Evolutionary conservation across 2,329 filamentous ascomycete species (phyloP), one percentile per base, ranked within the genome.

Genomic region (Aspergillus melleus): DNA sequence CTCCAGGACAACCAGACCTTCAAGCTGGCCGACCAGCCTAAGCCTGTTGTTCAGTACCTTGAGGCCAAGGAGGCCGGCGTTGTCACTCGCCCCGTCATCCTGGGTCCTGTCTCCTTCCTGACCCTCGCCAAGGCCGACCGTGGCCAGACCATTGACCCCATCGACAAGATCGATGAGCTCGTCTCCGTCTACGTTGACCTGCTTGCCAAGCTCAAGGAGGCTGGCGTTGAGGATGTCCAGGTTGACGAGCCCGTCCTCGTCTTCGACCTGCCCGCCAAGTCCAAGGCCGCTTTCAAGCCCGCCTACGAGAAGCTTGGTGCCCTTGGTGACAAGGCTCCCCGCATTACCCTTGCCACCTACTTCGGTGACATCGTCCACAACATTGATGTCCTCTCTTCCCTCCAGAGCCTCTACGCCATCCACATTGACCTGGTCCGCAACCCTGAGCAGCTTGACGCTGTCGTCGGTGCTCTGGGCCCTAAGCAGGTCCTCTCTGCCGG

Each of bases 341-440:
- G 94, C 79, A 81, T 98, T 61, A 87, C 95, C 72, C 86, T 99
- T 74, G 90, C 95, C 78, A 98, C 95, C 75, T 99, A 98, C 88
- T 99, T 99, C 76, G 95, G 95, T 83, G 95, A 99, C 80, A 92
- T 99, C 69, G 92, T 98, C 73, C 95, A 99, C 90, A 99, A 99
- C 89, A 87, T 97, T 70, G 92, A 97, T 74, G 87, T 92, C 69
- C 81, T 99, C 72, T 86, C 91, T 76, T 86, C 88, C 77, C 77
- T 88, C 66, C 79, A 85, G 69, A 86, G 86, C 73, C 80, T 96
- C 75, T 87, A 96, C 79, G 94, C 86, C 73, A 86, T 99, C 70
- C 95, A 99, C 85, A 77, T 98, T 69, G 95, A 99, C 81, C 90
- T 98, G 68, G 95, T 98, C 80, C 92, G 95, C 79, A 94, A 97